phyloP scores from a whole-genome alignment of 2,329 filamentous ascomycete genomes.

The Lachnellula subtilissima region DNA sequence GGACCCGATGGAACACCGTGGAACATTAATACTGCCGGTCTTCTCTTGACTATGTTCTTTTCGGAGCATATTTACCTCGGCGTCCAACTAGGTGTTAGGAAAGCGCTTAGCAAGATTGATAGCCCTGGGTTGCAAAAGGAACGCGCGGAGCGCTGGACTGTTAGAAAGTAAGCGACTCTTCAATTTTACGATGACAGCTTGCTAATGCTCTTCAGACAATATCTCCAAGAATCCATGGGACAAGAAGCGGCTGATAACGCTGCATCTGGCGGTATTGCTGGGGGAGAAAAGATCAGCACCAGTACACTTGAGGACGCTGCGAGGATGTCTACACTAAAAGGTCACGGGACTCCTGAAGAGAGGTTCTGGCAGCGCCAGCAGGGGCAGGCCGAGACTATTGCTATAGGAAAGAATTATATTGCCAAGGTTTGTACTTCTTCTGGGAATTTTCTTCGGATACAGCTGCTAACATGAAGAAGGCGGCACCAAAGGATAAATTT shows the following conservation, averaged over 20 bases:
- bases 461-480: background rate
- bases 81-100: slow-evolving; percentile 66
- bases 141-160: slow-evolving; percentile 70
- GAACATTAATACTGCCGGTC: slow-evolving; percentile 71
- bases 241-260: slow-evolving; percentile 48
- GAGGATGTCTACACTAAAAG: slow-evolving; percentile 44
- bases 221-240: slow-evolving; percentile 65
- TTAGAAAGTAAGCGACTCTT: slow-evolving; percentile 59
- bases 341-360: slow-evolving; percentile 48
- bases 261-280: slow-evolving; percentile 42
- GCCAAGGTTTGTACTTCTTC: slow-evolving; percentile 34
- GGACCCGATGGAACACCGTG: slow-evolving; percentile 62
- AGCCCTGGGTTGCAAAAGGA: slow-evolving; percentile 83
- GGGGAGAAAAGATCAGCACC: slow-evolving; percentile 59
- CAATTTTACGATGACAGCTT: background rate
- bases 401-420: slow-evolving; percentile 52
- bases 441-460: background rate
- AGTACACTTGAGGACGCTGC: slow-evolving; percentile 61
- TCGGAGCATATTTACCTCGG: slow-evolving; percentile 88
- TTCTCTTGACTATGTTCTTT: slow-evolving; percentile 77
- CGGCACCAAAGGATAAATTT: background rate
- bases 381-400: slow-evolving; percentile 52
- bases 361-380: slow-evolving; percentile 61
- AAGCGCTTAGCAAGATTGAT: slow-evolving; percentile 74
- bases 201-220: slow-evolving; percentile 20